A percentile compares a stretch with the other conserved stretches of the same genome.
Evolutionary conservation across 805 yeast genomes (phyloP).

Genomic region (Saccharomycopsis fodiens): DNA sequence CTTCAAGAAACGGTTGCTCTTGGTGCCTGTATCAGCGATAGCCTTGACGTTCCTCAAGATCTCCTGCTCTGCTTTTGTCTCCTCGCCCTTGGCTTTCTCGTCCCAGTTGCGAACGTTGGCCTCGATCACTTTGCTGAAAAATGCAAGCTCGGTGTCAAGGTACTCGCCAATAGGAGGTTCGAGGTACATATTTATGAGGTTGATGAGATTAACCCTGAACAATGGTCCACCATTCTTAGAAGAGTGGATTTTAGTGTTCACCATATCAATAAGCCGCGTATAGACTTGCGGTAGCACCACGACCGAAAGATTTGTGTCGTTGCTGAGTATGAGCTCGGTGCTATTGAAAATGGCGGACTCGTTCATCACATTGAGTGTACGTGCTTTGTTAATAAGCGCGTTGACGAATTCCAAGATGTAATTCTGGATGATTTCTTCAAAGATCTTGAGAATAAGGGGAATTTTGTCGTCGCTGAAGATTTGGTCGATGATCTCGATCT

Average conservation of each 20-base stretch:
- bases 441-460: slow-evolving; percentile 32
- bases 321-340: slow-evolving; percentile 2
- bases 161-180: slow-evolving; percentile 30
- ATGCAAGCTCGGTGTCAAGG: slow-evolving; percentile 26
- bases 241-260: slow-evolving; percentile 31
- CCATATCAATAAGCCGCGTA: slow-evolving; percentile 23
- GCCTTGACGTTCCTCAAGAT: slow-evolving; percentile 27
- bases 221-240: slow-evolving; percentile 32
- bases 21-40: slow-evolving; percentile 28
- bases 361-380: slow-evolving; percentile 22
- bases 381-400: slow-evolving; percentile 23
- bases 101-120: slow-evolving; percentile 36
- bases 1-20: slow-evolving; percentile 26
- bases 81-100: slow-evolving; percentile 29
- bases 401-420: slow-evolving; percentile 27
- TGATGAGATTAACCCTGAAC: slow-evolving; percentile 26
- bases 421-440: slow-evolving; percentile 33
- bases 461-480: slow-evolving; percentile 30
- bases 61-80: slow-evolving; percentile 33
- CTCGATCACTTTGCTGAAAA: slow-evolving; percentile 26
- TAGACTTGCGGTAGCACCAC: slow-evolving; percentile 24
- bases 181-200: slow-evolving; percentile 31
- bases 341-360: slow-evolving; percentile 27
- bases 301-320: slow-evolving; percentile 9
- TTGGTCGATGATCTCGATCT: slow-evolving; percentile 31